Conservation (phyloP, 768 basidiomycete genomes). For the Zangia roseola region DNA sequence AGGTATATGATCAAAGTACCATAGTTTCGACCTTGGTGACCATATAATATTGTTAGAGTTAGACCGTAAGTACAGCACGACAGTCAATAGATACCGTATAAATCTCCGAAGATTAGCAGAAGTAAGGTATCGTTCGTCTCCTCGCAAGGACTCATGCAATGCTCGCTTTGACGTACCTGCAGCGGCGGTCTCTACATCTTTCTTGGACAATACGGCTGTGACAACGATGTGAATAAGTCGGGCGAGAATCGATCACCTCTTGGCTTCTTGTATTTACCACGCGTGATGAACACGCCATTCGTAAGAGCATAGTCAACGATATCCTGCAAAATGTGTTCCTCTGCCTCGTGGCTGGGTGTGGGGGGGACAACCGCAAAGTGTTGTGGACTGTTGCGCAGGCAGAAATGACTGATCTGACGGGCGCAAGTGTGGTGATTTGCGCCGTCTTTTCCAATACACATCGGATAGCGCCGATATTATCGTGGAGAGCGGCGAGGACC, state of each 20-base stretch:
- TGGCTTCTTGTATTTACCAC: slow-evolving; percentile 79
- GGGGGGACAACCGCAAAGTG: slow-evolving; percentile 21
- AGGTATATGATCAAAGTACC: too few relatives aligned
- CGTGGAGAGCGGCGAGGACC: slow-evolving; percentile 71
- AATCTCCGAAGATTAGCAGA: slow-evolving; percentile 13
- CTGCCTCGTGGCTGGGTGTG: slow-evolving; percentile 52
- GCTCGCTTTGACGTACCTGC: slow-evolving; percentile 65
- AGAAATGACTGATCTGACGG: slow-evolving; percentile 87
- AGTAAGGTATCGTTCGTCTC: slow-evolving; percentile 31
- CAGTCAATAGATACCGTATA: slow-evolving; percentile 31
- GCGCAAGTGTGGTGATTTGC: slow-evolving; percentile 75
- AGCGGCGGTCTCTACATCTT: slow-evolving; percentile 93
- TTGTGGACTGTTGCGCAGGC: slow-evolving; percentile 43
- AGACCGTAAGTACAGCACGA: slow-evolving; percentile 13
- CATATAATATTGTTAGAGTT: too few relatives aligned
- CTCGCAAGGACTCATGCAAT: slow-evolving; percentile 72
- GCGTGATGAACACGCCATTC: slow-evolving; percentile 78
- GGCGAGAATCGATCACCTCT: slow-evolving; percentile 77
- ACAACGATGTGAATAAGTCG: slow-evolving; percentile 85
- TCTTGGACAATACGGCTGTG: slow-evolving; percentile 74
- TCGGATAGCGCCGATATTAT: slow-evolving; percentile 76
- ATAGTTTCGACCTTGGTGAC: too few relatives aligned
- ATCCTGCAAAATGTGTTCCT: slow-evolving; percentile 85
- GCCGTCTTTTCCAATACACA: slow-evolving; percentile 78
- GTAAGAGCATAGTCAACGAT: slow-evolving; percentile 93